phyloP scores from a whole-genome alignment of 495 filamentous ascomycete genomes.

The Alectoria sarmentosa region DNA sequence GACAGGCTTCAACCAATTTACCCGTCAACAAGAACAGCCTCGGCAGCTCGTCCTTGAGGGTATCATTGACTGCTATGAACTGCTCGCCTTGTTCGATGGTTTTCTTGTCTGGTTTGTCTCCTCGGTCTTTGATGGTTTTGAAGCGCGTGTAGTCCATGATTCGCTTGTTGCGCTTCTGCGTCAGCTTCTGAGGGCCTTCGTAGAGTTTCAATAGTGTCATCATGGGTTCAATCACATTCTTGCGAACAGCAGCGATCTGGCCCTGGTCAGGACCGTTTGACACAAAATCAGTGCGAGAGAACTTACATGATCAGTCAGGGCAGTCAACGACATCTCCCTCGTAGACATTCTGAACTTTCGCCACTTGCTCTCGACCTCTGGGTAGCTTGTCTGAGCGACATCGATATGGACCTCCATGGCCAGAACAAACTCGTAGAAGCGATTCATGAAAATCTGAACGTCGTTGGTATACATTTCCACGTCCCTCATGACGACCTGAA shows the following conservation, averaged over 20 bases:
- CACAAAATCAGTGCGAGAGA: conserved; percentile 12
- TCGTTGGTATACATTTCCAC: conserved; percentile 78
- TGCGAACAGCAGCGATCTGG: conserved; percentile 66
- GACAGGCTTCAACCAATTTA: conserved; percentile 68
- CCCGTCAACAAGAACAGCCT: conserved; percentile 73
- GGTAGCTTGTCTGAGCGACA: conserved; percentile 53
- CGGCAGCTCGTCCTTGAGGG: conserved; percentile 86
- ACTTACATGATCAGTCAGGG: conserved; percentile 82
- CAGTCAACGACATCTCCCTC: conserved; percentile 68
- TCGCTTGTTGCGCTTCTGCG: conserved; percentile 87
- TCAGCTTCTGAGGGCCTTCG: conserved; percentile 72
- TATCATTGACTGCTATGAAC: conserved; percentile 83
- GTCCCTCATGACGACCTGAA: conserved; percentile 86
- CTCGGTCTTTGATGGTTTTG: conserved; percentile 65
- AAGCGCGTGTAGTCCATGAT: conserved; percentile 81
- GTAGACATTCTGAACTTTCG: conserved; percentile 73
- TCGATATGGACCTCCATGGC: conserved; percentile 62
- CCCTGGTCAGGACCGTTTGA: conserved; percentile 16
- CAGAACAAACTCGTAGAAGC: conserved; percentile 60
- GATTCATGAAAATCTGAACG: conserved; percentile 60
- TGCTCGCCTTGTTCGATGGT: conserved; percentile 74
- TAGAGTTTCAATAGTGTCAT: conserved; percentile 72
- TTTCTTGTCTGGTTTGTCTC: conserved; percentile 76
- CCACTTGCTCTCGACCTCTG: conserved; percentile 89
- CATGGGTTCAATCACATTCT: conserved; percentile 83